These are phyloP conservation scores for Aspergillus sp. DNA, from an alignment of 2,329 filamentous ascomycete genomes.

Conservation along the genomic window DNA sequence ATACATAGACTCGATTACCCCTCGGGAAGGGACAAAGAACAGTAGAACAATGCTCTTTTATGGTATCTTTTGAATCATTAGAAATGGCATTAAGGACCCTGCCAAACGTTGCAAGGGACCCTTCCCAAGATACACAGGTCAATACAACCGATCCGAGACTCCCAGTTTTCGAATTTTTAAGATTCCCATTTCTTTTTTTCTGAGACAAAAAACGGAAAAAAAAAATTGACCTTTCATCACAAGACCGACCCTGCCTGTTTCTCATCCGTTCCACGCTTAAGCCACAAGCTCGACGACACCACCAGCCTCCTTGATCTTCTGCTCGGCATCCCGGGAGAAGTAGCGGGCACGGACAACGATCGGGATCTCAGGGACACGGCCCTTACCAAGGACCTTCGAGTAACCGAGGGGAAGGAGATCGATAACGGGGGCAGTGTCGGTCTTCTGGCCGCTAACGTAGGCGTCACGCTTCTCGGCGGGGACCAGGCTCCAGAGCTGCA, in stretches of 20 bases:
- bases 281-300: constrained; percentile 93
- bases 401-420: constrained; percentile 96
- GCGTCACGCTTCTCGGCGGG: constrained; percentile 87
- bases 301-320: constrained; percentile 98
- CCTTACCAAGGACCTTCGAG: constrained; percentile 98
- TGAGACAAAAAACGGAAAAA: constrained; percentile 13
- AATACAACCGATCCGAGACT: constrained; percentile 21
- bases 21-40: constrained; percentile 3
- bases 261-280: constrained; percentile 47
- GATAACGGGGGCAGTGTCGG: constrained; percentile 92
- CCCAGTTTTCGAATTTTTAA: constrained; percentile 13
- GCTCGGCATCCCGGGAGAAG: constrained; percentile 92
- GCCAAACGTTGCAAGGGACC: constrained; percentile 20
- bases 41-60: constrained; percentile 12
- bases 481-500: constrained; percentile 88
- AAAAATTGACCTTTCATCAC: constrained; percentile 23
- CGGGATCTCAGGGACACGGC: constrained; percentile 85
- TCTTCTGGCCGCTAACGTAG: constrained; percentile 74
- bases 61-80: background rate
- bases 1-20: no score
- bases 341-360: constrained; percentile 92
- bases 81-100: background rate
- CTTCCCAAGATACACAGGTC: constrained; percentile 28
- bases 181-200: constrained; percentile 22
- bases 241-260: constrained; percentile 23